phyloP scores from a whole-genome alignment of 805 yeast genomes.

The Nakazawaea molendinolei region DNA sequence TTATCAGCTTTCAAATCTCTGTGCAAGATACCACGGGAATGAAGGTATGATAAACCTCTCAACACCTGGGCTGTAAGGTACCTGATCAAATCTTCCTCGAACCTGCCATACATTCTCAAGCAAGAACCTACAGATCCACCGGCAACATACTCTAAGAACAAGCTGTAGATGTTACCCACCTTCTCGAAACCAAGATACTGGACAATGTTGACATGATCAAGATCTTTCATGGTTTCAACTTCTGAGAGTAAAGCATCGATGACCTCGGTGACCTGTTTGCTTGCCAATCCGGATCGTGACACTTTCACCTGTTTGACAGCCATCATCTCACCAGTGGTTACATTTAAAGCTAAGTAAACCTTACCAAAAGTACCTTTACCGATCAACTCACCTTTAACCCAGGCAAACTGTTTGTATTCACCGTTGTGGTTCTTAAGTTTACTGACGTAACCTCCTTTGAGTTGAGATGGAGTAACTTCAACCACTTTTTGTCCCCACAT shows the following conservation, averaged over 20 bases:
- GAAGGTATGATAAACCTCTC: slow-evolving; percentile 81
- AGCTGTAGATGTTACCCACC: slow-evolving; percentile 63
- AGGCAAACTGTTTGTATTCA: slow-evolving; percentile 78
- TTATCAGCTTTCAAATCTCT: slow-evolving; percentile 96
- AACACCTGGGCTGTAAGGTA: slow-evolving; percentile 75
- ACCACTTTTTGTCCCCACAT: slow-evolving; percentile 96
- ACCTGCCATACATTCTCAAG: slow-evolving; percentile 73
- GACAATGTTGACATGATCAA: slow-evolving; percentile 90
- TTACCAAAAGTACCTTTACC: slow-evolving; percentile 97
- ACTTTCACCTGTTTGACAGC: slow-evolving; percentile 94
- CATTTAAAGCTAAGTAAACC: slow-evolving; percentile 85
- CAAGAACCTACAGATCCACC: slow-evolving; percentile 95
- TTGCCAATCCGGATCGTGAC: slow-evolving; percentile 23
- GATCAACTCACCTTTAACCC: slow-evolving; percentile 96
- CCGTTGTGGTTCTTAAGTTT: slow-evolving; percentile 61
- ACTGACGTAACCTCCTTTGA: slow-evolving; percentile 57
- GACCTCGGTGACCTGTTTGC: slow-evolving; percentile 47
- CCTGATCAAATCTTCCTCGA: slow-evolving; percentile 70
- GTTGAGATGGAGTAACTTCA: slow-evolving; percentile 75
- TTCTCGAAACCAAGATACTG: slow-evolving; percentile 94
- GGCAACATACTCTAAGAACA: slow-evolving; percentile 92
- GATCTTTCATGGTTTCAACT: slow-evolving; percentile 87
- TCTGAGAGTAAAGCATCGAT: slow-evolving; percentile 83
- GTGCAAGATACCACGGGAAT: slow-evolving; percentile 80
- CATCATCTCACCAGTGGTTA: slow-evolving; percentile 96